Percentiles rank a stretch among this genome's conserved stretches.
Evolutionary conservation across 805 yeast species (phyloP).

Genomic region (Wickerhamomyces rabaulensis): DNA sequence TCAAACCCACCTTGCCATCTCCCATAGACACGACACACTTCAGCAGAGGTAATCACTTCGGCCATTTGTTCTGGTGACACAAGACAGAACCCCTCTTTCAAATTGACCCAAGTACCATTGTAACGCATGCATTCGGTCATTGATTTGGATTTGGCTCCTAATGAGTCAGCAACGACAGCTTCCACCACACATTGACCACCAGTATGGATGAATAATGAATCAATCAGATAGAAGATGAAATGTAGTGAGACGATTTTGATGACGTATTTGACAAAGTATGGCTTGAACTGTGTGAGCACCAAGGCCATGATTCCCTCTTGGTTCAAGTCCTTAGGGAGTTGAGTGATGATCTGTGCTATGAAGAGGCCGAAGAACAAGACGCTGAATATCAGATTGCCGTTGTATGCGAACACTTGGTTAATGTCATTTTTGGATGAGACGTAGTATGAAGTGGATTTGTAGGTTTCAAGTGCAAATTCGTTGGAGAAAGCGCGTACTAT

Average conservation of each 20-base stretch:
- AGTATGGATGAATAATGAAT: conserved; percentile 25
- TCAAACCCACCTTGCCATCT: conserved; percentile 48
- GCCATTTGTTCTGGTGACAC: conserved; percentile 11
- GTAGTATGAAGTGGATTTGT: neutral
- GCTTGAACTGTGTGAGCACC: conserved; percentile 6
- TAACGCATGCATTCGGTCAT: conserved; percentile 9
- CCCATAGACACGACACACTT: conserved; percentile 28
- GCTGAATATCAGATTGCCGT: conserved; percentile 27
- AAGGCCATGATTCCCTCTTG: neutral
- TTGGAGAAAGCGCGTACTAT: neutral
- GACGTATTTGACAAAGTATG: conserved; percentile 22
- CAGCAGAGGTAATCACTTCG: conserved; percentile 24
- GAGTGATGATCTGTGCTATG: neutral
- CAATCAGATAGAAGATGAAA: conserved; percentile 26
- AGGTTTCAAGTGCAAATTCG: neutral
- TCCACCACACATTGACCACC: conserved; percentile 29
- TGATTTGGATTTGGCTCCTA: conserved; percentile 2
- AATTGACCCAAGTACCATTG: conserved; percentile 19
- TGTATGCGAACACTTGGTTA: conserved; percentile 31
- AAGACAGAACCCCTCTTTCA: conserved; percentile 11
- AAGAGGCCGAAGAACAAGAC: conserved; percentile 18
- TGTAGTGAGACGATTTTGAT: conserved; percentile 22
- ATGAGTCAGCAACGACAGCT: conserved; percentile 7
- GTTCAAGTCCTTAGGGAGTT: neutral
- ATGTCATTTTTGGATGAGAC: conserved; percentile 24